These are phyloP conservation scores for Lodderomyces elongisporus DNA, from an alignment of 1,139 yeast species.

Conservation along the genomic window DNA sequence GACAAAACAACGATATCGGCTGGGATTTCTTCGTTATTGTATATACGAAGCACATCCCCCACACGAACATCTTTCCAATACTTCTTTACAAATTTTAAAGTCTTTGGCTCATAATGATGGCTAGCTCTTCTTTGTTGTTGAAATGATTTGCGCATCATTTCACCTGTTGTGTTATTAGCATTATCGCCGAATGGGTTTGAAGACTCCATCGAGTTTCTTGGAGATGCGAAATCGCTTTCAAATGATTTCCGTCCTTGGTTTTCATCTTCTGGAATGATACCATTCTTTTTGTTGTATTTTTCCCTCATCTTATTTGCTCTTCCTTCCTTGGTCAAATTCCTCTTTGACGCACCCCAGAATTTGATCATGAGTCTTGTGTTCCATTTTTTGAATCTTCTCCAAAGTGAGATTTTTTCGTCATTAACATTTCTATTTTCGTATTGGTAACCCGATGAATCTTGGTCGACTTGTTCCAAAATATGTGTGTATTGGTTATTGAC, in stretches of 20 bases:
- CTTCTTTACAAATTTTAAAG: constrained; percentile 28
- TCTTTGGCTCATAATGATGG: constrained; percentile 13
- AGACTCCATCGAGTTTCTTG: constrained; percentile 14
- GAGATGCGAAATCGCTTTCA: constrained; percentile 25
- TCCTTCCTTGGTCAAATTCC: constrained; percentile 35
- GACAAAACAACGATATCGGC: constrained; percentile 50
- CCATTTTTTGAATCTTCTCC: constrained; percentile 59
- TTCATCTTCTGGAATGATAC: constrained; percentile 11
- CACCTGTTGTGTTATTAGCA: no score
- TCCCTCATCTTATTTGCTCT: constrained; percentile 30
- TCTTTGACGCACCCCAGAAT: constrained; percentile 25
- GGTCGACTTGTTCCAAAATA: constrained; percentile 24
- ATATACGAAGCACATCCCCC: constrained; percentile 49
- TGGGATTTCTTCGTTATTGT: constrained; percentile 55
- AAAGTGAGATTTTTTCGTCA: constrained; percentile 46
- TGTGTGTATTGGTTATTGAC: constrained; percentile 50
- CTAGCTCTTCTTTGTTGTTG: constrained; percentile 13
- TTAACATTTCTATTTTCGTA: constrained; percentile 40
- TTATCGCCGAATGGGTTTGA: constrained; percentile 21
- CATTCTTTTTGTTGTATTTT: no score
- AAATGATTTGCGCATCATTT: constrained; percentile 21
- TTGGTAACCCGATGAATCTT: constrained; percentile 11
- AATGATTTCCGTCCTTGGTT: constrained; percentile 28
- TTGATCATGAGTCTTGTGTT: constrained; percentile 30
- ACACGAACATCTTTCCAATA: constrained; percentile 54